Evolutionary conservation across 2,329 filamentous ascomycete genomes (phyloP).

Genomic region (Decorospora gaudefroyi): DNA sequence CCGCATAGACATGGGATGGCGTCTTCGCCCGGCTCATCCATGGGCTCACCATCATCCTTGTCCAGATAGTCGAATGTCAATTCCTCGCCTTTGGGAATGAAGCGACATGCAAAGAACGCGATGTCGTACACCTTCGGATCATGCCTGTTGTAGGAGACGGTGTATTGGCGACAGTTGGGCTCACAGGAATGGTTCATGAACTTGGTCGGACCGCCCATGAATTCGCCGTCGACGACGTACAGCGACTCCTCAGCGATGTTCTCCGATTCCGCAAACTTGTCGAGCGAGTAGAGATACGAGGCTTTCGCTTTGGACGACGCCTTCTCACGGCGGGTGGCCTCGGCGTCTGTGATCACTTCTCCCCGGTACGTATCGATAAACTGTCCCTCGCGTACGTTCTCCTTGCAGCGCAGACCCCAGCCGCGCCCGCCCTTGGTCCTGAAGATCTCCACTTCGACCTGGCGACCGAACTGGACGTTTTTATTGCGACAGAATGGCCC

Average conservation of each 20-base stretch:
- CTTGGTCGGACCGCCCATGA: constrained; percentile 74
- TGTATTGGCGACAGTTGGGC: constrained; percentile 79
- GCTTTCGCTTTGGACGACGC: constrained; percentile 66
- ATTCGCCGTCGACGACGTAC: constrained; percentile 67
- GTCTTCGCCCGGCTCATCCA: constrained; percentile 56
- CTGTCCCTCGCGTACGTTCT: constrained; percentile 70
- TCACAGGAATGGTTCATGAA: constrained; percentile 86
- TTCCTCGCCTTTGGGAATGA: constrained; percentile 69
- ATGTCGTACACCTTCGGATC: constrained; percentile 76
- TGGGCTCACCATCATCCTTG: constrained; percentile 60
- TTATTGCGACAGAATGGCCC: constrained; percentile 69
- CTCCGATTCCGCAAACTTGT: constrained; percentile 73
- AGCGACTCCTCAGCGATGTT: constrained; percentile 52
- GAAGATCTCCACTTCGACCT: constrained; percentile 75
- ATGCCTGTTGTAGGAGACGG: constrained; percentile 74
- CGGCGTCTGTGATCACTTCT: constrained; percentile 55
- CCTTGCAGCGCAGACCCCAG: constrained; percentile 73
- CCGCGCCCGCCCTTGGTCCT: constrained; percentile 69
- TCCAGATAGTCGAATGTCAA: constrained; percentile 81
- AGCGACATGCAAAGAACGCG: constrained; percentile 71
- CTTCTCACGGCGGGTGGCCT: constrained; percentile 68
- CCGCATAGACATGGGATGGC: constrained; percentile 60
- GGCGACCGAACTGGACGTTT: constrained; percentile 74
- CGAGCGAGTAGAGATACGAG: constrained; percentile 78
- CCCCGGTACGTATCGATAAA: constrained; percentile 82